Base-by-base conservation (phyloP, 2,329 filamentous ascomycete genomes). In the Fusarium temperatum region DNA sequence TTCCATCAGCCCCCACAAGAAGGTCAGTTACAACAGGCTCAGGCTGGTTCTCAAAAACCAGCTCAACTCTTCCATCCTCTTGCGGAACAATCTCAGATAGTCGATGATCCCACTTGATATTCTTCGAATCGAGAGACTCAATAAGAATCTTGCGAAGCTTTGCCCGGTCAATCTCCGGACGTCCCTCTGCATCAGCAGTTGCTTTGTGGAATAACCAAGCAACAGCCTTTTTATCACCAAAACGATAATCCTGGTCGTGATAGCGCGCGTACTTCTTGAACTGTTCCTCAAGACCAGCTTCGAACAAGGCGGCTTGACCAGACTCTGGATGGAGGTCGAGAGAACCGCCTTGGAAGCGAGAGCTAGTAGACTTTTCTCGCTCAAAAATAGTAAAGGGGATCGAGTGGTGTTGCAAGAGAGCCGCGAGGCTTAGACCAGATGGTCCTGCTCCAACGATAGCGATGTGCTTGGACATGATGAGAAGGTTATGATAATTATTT, bases 91-190 rank as follows among this genome's bases (percentile, higher is more conserved):
- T 48, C 2, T n/a, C 14, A 3, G 41, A 48, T 0, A 58, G n/a
- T 6, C n/a, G 2, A 22, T 58, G 41, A 10, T 58, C 41, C 55
- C 55, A 58, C 13, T 36, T 48, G 7, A 58, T 58, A 13, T 48
- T 48, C 9, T 47, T n/a, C 2, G n/a, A 10, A n/a, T 58, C 30
- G 3, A 58, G 38, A 1, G 39, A 36, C 28, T 58, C 55, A 18
- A 58, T 58, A 4, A 58, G 55, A 10, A 48, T 58, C 55, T 58
- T 58, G 14, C 55, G 55, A n/a, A 58, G 55, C 18, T 35, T 35
- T 4, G 39, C 55, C 0, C 55, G 41, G 41, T 58, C 41, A 24
- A 48, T 58, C 7, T 58, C 55, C 2, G 55, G 39, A 5, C 55
- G 55, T 8, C 55, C 55, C 0, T 26, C 38, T 14, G 55, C 55